Conservation (phyloP, 73 alveolate genomes). For the Paramecium caudatum region DNA sequence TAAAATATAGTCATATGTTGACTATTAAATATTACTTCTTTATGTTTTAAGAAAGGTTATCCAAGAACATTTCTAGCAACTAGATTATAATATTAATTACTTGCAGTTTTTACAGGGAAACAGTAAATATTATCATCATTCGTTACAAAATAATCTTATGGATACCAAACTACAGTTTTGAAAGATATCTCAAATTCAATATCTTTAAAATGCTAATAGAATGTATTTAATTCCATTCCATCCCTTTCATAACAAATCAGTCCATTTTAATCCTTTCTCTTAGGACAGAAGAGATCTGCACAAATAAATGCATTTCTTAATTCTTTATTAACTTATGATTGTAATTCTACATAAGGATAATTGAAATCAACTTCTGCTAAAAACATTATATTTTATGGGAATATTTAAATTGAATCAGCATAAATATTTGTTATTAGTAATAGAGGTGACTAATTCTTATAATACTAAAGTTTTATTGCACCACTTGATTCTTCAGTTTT, state of each 20-base stretch:
- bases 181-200: neutral
- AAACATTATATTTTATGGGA: neutral
- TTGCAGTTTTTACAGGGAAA: conserved; percentile 3
- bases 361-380: neutral
- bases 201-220: neutral
- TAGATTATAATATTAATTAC: neutral
- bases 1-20: neutral
- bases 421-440: too few species aligned
- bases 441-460: neutral
- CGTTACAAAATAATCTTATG: conserved; percentile 40
- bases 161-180: neutral
- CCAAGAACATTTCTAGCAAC: neutral
- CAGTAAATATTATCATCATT: neutral
- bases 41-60: conserved; percentile 14
- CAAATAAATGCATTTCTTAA: neutral
- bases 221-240: neutral
- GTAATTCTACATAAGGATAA: neutral
- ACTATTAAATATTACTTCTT: neutral
- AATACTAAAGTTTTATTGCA: neutral
- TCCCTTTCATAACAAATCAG: neutral
- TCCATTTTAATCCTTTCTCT: neutral
- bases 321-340: neutral
- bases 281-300: neutral
- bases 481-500: neutral
- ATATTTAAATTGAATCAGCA: too few species aligned